phyloP scores from a whole-genome alignment of 305 asterid genomes.

The Striga hermonthica region DNA sequence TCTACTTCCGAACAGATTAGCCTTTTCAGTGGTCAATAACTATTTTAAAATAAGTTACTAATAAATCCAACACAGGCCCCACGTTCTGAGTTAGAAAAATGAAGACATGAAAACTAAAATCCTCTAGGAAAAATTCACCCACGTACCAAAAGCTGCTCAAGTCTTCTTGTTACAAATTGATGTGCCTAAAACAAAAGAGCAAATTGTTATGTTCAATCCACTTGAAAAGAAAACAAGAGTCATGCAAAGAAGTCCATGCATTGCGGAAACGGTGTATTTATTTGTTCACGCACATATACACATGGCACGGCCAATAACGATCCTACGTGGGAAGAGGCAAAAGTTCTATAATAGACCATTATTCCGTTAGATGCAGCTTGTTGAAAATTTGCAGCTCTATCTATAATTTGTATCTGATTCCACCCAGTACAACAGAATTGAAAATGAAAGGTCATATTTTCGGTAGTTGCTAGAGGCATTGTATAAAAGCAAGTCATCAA shows the following conservation, averaged over 20 bases:
- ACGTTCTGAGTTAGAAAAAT: slow-evolving; percentile 7
- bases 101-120: slow-evolving; percentile 14
- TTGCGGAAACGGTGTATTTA: neutral
- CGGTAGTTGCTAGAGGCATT: slow-evolving; percentile 8
- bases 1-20: slow-evolving; percentile 16
- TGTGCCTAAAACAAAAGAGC: slow-evolving; percentile 54
- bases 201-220: slow-evolving; percentile 27
- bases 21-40: slow-evolving; percentile 15
- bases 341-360: neutral
- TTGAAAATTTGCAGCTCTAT: slow-evolving; percentile 10
- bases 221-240: slow-evolving; percentile 15
- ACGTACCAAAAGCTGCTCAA: slow-evolving; percentile 94
- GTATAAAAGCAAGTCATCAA: slow-evolving; percentile 20
- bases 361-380: slow-evolving; percentile 17
- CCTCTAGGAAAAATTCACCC: slow-evolving; percentile 34
- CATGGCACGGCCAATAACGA: slow-evolving; percentile 11
- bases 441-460: slow-evolving; percentile 13
- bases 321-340: slow-evolving; percentile 11
- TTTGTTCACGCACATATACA: neutral
- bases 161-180: slow-evolving; percentile 87
- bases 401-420: slow-evolving; percentile 22
- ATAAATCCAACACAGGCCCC: slow-evolving; percentile 14
- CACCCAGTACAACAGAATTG: slow-evolving; percentile 16
- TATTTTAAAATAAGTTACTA: neutral
- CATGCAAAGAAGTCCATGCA: slow-evolving; percentile 10